Evolutionary conservation across 345 rosid species (phyloP), one percentile per base, ranked within the genome.

Genomic region (Lumnitzera racemosa): DNA sequence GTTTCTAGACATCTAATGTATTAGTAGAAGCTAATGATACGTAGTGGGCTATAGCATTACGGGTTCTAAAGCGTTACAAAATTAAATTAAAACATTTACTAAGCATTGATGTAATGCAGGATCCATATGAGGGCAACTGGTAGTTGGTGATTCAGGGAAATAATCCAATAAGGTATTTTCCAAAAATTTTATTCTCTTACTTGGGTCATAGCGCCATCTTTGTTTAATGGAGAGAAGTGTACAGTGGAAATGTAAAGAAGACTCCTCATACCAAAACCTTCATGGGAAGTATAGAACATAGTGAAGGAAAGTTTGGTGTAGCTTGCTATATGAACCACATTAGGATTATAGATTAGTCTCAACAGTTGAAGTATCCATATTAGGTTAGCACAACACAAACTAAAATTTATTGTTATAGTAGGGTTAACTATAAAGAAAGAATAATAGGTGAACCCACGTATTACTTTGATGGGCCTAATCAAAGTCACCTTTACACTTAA

Each of bases 181-280:
- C 89, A 0, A 73, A 48, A 5, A n/a, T 24, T 31, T 70, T 81
- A 11, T 72, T 83, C 60, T 4, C 0, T 0, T 17, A 6, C 62
- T 67, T 83, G 16, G 57, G 47, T 0, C 76, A 53, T 15, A 83
- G 78, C 52, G 69, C 89, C 1, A 77, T 56, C 10, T 31, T 74
- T 16, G 83, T 81, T 12, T 65, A 77, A 46, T 81, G 85, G 89
- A 89, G 89, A 13, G 72, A 81, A 66, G 89, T 81, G 49, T 57
- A 70, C 46, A 83, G 87, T 61, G n/a, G 48, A 23, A 65, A 62
- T 64, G 75, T 83, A 68, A 51, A 2, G 63, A 76, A 69, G 67
- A 65, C 24, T 14, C 82, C 85, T 9, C 85, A 83, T 66, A 86
- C 87, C 1, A 71, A 8, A 69, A 81, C 89, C 12, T 14, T 64